Percentiles rank a stretch among this genome's conserved stretches.
Evolutionary conservation across 2,329 filamentous ascomycete genomes (phyloP).

Genomic region (Alternaria arbusti): DNA sequence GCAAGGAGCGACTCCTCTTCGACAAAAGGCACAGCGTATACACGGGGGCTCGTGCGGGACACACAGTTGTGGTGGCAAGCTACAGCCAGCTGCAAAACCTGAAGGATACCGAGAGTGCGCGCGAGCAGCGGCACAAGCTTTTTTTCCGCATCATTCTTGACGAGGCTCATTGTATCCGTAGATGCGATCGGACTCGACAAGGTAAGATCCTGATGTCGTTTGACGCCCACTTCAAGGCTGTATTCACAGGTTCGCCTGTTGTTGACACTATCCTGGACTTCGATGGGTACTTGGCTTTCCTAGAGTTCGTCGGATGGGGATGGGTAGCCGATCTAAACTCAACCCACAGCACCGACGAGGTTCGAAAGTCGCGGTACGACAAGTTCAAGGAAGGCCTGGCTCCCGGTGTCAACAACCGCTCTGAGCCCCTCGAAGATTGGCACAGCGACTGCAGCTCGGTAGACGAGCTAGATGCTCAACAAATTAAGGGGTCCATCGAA

Average conservation of each 20-base stretch:
- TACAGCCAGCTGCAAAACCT: neutral
- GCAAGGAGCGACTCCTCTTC: neutral
- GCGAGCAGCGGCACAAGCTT: neutral
- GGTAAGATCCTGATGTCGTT: rapidly evolving
- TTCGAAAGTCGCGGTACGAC: too few species aligned
- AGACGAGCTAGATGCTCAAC: neutral
- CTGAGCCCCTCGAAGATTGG: neutral
- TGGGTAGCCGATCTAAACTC: neutral
- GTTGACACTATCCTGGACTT: neutral
- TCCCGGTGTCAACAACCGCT: neutral
- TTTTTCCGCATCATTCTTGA: neutral
- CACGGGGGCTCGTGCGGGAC: too few species aligned
- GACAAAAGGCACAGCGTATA: neutral
- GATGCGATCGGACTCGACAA: neutral
- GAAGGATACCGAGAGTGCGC: neutral
- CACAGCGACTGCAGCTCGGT: neutral
- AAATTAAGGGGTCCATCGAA: neutral
- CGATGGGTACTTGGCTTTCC: neutral
- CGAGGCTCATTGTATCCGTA: neutral
- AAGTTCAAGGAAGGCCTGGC: too few species aligned
- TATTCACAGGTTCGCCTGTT: neutral
- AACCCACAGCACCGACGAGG: neutral
- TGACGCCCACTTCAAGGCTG: neutral
- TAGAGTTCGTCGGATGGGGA: neutral
- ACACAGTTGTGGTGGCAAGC: neutral